Percentiles rank a stretch among this genome's conserved stretches.
phyloP scores from a whole-genome alignment of 1,139 yeast genomes.

The Debaryomyces psychrophilus region DNA sequence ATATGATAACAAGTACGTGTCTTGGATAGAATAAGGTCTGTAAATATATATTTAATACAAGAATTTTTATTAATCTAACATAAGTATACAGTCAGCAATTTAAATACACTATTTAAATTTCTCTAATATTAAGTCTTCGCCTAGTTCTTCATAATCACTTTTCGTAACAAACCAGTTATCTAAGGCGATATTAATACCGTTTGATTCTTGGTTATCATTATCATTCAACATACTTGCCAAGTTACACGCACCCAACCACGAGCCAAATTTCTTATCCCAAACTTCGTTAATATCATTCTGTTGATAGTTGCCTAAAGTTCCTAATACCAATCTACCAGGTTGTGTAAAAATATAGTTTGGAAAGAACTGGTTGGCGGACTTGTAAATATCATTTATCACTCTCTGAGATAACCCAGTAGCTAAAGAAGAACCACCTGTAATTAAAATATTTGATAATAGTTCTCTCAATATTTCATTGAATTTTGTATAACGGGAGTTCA shows the following conservation, averaged over 20 bases:
- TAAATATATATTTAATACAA: conserved; percentile 11
- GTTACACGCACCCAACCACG: conserved; percentile 71
- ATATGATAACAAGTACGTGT: conserved; percentile 58
- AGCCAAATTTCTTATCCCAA: conserved; percentile 59
- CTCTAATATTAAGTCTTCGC: conserved; percentile 59
- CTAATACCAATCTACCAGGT: conserved; percentile 21
- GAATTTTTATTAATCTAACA: conserved; percentile 7
- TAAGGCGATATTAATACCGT: conserved; percentile 47
- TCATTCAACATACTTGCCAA: conserved; percentile 56
- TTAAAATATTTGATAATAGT: conserved; percentile 59
- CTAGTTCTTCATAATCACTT: conserved; percentile 62
- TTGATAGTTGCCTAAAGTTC: conserved; percentile 29
- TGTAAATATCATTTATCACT: conserved; percentile 58
- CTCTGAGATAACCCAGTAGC: conserved; percentile 65
- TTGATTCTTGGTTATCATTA: conserved; percentile 42
- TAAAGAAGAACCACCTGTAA: conserved; percentile 68
- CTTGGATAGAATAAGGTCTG: conserved; percentile 50
- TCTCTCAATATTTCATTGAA: conserved; percentile 47
- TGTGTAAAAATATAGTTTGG: conserved; percentile 48
- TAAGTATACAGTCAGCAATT: conserved; percentile 2
- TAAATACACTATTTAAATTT: conserved; percentile 46
- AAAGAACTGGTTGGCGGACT: conserved; percentile 46
- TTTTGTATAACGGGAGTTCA: conserved; percentile 34
- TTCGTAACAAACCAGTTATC: conserved; percentile 58
- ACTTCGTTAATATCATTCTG: conserved; percentile 37